Base-by-base conservation (phyloP, 257 asterid species). In the Salvia hispanica region DNA sequence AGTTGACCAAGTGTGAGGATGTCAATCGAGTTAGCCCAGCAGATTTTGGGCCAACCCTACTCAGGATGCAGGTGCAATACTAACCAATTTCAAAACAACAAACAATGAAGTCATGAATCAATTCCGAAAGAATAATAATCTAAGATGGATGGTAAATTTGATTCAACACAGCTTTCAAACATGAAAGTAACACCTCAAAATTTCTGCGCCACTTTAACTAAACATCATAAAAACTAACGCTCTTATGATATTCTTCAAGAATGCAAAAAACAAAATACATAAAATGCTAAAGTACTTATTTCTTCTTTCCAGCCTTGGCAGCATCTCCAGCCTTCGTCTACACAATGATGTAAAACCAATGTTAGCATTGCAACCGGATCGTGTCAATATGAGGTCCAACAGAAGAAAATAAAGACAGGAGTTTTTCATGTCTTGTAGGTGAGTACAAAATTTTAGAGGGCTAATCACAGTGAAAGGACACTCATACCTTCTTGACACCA, bases 321-420 rank as follows among this genome's bases (percentile, higher is more conserved):
- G 85, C 86, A 21, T 80, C 88, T 36, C 82, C 82, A 4, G 86
- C 88, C 79, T 83, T 83, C 0, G 88, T 80, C 88, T 82, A 83
- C 77, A 63, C 11, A 39, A 37, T 14, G 25, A 15, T 21, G 48
- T 4, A 43, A 10, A 33, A 39, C 34, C 34, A 44, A 2, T 21
- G 16, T 73, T 13, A 25, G 15, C 16, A 54, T 18, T 8, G 9
- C 4, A 13, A 18, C 0, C 39, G 34, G 9, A 46, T 46, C 7
- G 33, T 52, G 9, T 3, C 13, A 5, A 53, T 2, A 53, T 2
- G 0, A 53, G 11, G 39, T 54, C 0, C 10, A 56, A 78, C 7
- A 45, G 31, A 63, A 15, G 4, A 18, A 0, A 0, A 14, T 14
- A 2, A 3, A 54, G 10, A 25, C 18, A 4, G 31, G 58, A 2